Evolutionary conservation across 2,329 filamentous ascomycete species (phyloP), one percentile per base, ranked within the genome.

Genomic region (Fonsecaea pedrosoi): DNA sequence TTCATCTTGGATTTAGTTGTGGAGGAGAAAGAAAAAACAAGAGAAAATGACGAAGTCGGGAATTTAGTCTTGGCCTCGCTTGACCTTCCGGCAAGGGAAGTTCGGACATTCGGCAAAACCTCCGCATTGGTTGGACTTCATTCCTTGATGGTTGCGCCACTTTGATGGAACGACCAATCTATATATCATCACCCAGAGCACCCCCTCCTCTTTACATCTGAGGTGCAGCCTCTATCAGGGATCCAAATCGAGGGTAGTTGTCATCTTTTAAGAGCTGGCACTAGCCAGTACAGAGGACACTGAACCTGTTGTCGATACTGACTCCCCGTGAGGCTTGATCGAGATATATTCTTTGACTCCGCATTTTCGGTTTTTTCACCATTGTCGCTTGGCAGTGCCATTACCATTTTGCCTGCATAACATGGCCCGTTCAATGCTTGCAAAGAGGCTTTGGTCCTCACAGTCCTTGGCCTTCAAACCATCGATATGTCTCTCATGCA

Each of bases 1-100:
- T 69, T 74, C 72, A 70, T 72, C 69, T 72, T 70, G 67, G 70
- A 70, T 73, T 74, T 74, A 74, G 72, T 74, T 73, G 71, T 74
- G 69, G 71, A 61, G 71, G 71, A 67, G 62, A 62, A 55, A 62
- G 59, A 66, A 62, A 54, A 42, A 69, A 66, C 25, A 42, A n/a
- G 35, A 35, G 50, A 34, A 37, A 45, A 54, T 54, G 53, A 45
- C 4, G 40, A n/a, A 40, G 58, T 32, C 45, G 32, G 57, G 34
- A 62, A 56, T 48, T 50, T n/a, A 40, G 30, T 58, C 54, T 56
- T n/a, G 32, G 40, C 53, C 30, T 66, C 66, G 66, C 59, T 45
- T 57, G 10, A 67, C 61, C 60, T 64, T 54, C 62, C 60, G 10
- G n/a, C 25, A 25, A 25, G 25, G 25, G 25, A 25, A 25, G 25